phyloP scores from a whole-genome alignment of 2,329 filamentous ascomycete genomes.

The Atkinsonella hypoxylon region DNA sequence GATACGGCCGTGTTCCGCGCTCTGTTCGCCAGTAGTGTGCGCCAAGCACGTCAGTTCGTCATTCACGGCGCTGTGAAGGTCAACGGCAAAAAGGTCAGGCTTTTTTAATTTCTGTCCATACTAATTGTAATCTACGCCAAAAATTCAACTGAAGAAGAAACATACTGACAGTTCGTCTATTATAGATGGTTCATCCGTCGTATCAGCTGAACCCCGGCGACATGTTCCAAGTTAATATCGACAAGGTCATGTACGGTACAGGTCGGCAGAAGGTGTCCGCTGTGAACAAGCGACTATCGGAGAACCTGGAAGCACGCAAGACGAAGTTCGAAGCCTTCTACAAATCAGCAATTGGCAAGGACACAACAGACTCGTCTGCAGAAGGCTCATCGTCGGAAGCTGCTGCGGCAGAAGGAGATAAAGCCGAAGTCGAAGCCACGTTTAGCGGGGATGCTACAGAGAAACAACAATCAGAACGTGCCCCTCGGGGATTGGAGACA shows the following conservation, averaged over 20 bases:
- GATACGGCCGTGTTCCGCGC: conserved; percentile 93
- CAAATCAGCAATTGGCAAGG: conserved; percentile 10
- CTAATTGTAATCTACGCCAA: no score
- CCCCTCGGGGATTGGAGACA: conserved; percentile 4
- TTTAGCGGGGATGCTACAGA: neutral
- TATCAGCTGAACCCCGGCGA: conserved; percentile 95
- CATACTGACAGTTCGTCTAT: no score
- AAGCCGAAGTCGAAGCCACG: conserved; percentile 1
- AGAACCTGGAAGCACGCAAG: conserved; percentile 16
- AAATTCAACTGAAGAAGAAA: no score
- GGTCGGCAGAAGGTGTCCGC: conserved; percentile 52
- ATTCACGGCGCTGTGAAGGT: conserved; percentile 89
- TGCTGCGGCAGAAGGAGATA: conserved; percentile 9
- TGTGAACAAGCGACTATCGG: conserved; percentile 12
- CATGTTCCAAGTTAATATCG: conserved; percentile 91
- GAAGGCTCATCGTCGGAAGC: conserved; percentile 10
- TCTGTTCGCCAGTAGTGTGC: conserved; percentile 83
- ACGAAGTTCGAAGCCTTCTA: conserved; percentile 16
- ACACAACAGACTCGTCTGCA: neutral
- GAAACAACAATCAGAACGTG: neutral
- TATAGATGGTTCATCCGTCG: conserved; percentile 77
- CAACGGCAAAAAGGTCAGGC: conserved; percentile 72
- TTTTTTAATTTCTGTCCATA: no score
- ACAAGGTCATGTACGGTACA: conserved; percentile 79
- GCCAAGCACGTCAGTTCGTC: conserved; percentile 89